Evolutionary conservation across 2,329 filamentous ascomycete species (phyloP).

Genomic region (Sarocladium brachiariae): DNA sequence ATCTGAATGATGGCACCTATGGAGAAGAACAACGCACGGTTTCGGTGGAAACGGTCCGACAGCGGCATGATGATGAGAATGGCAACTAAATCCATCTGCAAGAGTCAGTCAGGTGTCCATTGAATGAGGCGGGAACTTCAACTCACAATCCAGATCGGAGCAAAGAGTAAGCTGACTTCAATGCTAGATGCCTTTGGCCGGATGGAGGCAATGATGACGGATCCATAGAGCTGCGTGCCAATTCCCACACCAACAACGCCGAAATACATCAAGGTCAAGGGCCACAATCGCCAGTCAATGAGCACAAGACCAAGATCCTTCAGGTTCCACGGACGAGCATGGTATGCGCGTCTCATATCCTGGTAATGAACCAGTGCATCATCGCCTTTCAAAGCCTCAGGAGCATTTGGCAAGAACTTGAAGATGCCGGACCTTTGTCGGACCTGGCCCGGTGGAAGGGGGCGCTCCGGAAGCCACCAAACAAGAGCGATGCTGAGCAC

Average conservation of each 20-base stretch:
- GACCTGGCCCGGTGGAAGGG: slow-evolving; percentile 62
- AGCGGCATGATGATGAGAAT: slow-evolving; percentile 81
- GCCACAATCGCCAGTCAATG: slow-evolving; percentile 84
- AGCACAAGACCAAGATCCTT: slow-evolving; percentile 65
- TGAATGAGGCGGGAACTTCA: background rate
- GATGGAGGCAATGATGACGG: slow-evolving; percentile 76
- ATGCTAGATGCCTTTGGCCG: slow-evolving; percentile 66
- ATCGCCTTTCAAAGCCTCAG: slow-evolving; percentile 66
- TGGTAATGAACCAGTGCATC: slow-evolving; percentile 79
- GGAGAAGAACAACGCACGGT: slow-evolving; percentile 76
- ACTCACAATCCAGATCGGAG: slow-evolving; percentile 85
- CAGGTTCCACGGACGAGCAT: slow-evolving; percentile 64
- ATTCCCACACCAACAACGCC: slow-evolving; percentile 90
- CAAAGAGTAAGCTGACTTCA: slow-evolving; percentile 74
- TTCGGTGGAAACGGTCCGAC: slow-evolving; percentile 77
- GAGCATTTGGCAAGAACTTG: slow-evolving; percentile 60
- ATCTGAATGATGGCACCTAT: slow-evolving; percentile 73
- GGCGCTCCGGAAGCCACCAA: slow-evolving; percentile 88
- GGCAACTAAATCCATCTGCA: slow-evolving; percentile 75
- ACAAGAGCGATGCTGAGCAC: slow-evolving; percentile 66
- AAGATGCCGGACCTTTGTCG: slow-evolving; percentile 43
- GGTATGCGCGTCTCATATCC: slow-evolving; percentile 75
- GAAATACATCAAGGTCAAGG: slow-evolving; percentile 85
- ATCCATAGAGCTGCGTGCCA: slow-evolving; percentile 81
- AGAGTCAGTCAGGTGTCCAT: background rate